Conservation (phyloP, 2,329 filamentous ascomycete species). For the Bipolaris cookei region DNA sequence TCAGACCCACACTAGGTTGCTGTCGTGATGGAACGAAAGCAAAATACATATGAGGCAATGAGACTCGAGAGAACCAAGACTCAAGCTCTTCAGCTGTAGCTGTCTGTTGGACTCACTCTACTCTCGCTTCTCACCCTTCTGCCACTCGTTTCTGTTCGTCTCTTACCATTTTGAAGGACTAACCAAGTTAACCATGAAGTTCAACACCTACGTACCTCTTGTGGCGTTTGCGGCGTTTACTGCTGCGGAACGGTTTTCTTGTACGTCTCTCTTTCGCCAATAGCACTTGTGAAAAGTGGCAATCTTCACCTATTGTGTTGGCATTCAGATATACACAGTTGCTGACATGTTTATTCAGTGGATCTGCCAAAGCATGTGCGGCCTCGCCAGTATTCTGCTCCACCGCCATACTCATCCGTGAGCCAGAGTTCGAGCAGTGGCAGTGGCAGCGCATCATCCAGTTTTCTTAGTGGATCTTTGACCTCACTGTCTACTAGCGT, state of each 20-base stretch:
- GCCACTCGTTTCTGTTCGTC: conserved; percentile 1
- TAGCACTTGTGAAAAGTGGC: neutral
- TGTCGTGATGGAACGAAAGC: conserved; percentile 5
- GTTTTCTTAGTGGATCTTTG: conserved; percentile 3
- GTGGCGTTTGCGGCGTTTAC: conserved; percentile 16
- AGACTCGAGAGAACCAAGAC: neutral
- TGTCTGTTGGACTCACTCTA: conserved; percentile 16
- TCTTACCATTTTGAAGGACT: neutral
- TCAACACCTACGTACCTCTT: conserved; percentile 22
- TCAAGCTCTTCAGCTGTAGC: conserved; percentile 11
- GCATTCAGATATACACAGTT: neutral
- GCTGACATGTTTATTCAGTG: conserved; percentile 13
- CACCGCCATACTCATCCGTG: conserved; percentile 23
- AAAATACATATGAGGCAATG: conserved; percentile 24
- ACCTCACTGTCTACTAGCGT: conserved; percentile 13
- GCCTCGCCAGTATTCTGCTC: conserved; percentile 29
- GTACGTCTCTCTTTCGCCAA: conserved; percentile 18
- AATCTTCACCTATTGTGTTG: neutral
- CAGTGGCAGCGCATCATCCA: conserved; percentile 5
- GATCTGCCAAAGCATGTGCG: conserved; percentile 23
- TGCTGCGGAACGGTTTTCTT: conserved; percentile 20
- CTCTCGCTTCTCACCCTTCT: conserved; percentile 23
- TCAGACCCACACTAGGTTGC: conserved; percentile 5
- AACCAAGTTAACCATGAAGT: conserved; percentile 24
- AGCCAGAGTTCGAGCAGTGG: conserved; percentile 14